Evolutionary conservation across 2,329 filamentous ascomycete genomes (phyloP), one percentile per base, ranked within the genome.

Genomic region (Cladophialophora bantiana): DNA sequence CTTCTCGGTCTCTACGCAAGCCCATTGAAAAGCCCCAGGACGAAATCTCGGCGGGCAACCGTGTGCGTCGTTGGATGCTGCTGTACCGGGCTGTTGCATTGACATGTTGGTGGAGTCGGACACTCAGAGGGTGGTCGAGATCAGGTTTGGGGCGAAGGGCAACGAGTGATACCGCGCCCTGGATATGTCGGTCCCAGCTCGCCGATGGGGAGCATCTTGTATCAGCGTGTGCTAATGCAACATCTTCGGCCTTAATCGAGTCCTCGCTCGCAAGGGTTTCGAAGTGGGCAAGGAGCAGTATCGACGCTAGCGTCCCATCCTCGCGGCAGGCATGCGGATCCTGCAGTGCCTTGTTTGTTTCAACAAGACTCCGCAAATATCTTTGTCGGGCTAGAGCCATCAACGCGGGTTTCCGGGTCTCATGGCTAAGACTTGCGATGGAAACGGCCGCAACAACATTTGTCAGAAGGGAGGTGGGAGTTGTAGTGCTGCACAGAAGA

Each of bases 271-370:
- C 54, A 13, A 67, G 60, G 13, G 65, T 58, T 48, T 67, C 65
- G 34, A 62, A 67, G n/a, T 62, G 60, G 18, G 65, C 59, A 20
- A 67, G 65, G 13, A 67, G 60, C 38, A 67, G 31, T 18, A 67
- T 48, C 4, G 65, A 54, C 18, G 60, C 65, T 26, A 67, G 34
- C 3, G 59, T 48, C 6, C 34, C 60, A 36, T 67, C 65, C 15
- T 64, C 20, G n/a, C 7, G 42, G 20, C 50, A 62, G 15, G 59
- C 42, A n/a, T 50, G 7, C 18, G 54, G 42, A 31, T 38, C 32
- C 12, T 50, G 60, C n/a, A 67, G 60, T 5, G 65, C 60, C 15
- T n/a, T 15, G 26, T 67, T 67, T 12, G 65, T 64, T 7, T 50
- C 36, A n/a, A 56, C 35, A 20, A 67, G 53, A 42, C 53, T 59